phyloP scores from a whole-genome alignment of 2,329 filamentous ascomycete species.

The Nemania sp. region DNA sequence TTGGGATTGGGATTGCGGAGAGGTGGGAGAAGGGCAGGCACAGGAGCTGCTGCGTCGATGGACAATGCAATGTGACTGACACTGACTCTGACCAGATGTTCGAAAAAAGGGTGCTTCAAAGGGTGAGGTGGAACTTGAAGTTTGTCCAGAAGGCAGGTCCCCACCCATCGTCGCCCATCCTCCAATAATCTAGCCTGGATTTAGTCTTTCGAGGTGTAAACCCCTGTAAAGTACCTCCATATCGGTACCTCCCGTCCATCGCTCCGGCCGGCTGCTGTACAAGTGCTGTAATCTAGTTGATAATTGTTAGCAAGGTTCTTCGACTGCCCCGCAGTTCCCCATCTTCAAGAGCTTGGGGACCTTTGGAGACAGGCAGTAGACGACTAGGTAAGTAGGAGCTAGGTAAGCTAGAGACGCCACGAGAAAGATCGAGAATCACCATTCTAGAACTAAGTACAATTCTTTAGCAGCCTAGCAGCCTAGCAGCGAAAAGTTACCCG shows the following conservation, averaged over 20 bases:
- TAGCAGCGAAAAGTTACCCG: no score
- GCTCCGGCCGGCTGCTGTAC: background rate
- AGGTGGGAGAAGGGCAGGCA: background rate
- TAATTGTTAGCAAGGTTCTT: constrained; percentile 29
- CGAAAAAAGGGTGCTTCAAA: constrained; percentile 22
- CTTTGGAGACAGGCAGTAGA: constrained; percentile 27
- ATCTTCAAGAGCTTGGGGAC: constrained; percentile 20
- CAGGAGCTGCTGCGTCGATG: constrained; percentile 28
- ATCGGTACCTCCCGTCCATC: constrained; percentile 9
- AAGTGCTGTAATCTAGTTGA: background rate
- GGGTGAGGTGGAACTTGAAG: constrained; percentile 31
- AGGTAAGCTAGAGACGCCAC: background rate
- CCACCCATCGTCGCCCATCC: constrained; percentile 12
- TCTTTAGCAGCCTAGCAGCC: background rate
- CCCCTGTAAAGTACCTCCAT: constrained; percentile 15
- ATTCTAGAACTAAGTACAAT: background rate
- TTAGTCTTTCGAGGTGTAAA: constrained; percentile 10
- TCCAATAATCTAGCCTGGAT: constrained; percentile 24
- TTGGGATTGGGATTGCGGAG: no score
- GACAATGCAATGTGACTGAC: constrained; percentile 17
- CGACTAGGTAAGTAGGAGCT: background rate
- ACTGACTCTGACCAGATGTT: constrained; percentile 32
- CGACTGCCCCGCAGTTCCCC: constrained; percentile 31
- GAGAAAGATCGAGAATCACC: constrained; percentile 27
- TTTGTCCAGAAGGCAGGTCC: constrained; percentile 19